Evolutionary conservation across 768 basidiomycete genomes (phyloP).

Genomic region (Termitomyces sp.): DNA sequence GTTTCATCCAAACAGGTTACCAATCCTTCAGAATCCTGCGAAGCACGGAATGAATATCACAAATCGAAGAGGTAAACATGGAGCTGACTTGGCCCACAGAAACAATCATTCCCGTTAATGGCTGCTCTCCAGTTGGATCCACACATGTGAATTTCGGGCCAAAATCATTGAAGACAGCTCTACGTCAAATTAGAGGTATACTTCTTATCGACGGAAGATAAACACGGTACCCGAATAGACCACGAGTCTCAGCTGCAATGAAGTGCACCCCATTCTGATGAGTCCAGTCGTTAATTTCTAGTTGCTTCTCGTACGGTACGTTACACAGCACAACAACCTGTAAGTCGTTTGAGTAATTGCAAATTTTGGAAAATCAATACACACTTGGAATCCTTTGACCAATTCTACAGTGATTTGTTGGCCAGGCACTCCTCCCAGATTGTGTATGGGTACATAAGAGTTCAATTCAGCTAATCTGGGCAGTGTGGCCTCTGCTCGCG

Average conservation of each 20-base stretch:
- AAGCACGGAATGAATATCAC: background rate
- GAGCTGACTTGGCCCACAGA: conserved; percentile 74
- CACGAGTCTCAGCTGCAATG: conserved; percentile 85
- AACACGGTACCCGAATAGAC: conserved; percentile 80
- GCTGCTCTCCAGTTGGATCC: conserved; percentile 97
- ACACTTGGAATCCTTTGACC: conserved; percentile 84
- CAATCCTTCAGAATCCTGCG: conserved; percentile 78
- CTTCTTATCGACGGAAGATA: background rate
- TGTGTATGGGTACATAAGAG: conserved; percentile 89
- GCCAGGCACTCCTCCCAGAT: conserved; percentile 74
- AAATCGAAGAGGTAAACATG: background rate
- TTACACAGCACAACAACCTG: conserved; percentile 90
- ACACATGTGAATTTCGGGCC: conserved; percentile 92
- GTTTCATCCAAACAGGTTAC: conserved; percentile 97
- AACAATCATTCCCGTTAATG: conserved; percentile 92
- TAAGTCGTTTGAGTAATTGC: background rate
- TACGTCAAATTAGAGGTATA: conserved; percentile 22
- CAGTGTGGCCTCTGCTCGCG: conserved; percentile 79
- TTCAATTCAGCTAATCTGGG: conserved; percentile 94
- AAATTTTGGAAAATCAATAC: conserved; percentile 13
- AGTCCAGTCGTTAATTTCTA: conserved; percentile 96
- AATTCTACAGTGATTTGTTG: conserved; percentile 76
- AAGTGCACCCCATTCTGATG: conserved; percentile 87
- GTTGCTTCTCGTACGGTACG: conserved; percentile 68
- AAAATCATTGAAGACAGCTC: conserved; percentile 95